phyloP scores from a whole-genome alignment of 371 early-diverging fungal species.

The Hamiltosporidium tvaerminnensis region DNA sequence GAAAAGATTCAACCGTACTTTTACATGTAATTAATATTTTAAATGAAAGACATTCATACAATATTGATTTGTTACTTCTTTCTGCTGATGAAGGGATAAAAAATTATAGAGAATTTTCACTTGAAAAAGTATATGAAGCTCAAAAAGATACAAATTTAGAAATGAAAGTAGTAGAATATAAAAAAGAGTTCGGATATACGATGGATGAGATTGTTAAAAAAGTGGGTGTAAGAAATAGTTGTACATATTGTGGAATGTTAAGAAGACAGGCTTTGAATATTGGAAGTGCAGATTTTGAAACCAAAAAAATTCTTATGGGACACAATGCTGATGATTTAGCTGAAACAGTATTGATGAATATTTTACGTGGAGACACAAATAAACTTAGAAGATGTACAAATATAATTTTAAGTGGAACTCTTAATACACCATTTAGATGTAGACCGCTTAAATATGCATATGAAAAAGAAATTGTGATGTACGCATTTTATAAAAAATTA shows the following conservation, averaged over 20 bases:
- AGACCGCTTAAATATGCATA: conserved; percentile 97
- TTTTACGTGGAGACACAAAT: conserved; percentile 84
- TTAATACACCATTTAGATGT: conserved; percentile 61
- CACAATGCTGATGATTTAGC: conserved; percentile 99
- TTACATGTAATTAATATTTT: conserved; percentile 80
- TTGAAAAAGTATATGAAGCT: conserved; percentile 87
- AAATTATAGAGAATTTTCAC: conserved; percentile 91
- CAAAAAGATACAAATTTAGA: conserved; percentile 75
- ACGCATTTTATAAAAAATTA: conserved; percentile 90
- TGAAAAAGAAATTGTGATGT: conserved; percentile 98
- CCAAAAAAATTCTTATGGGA: conserved; percentile 88
- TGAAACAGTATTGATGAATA: conserved; percentile 94
- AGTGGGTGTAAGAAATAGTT: conserved; percentile 79
- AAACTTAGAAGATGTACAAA: conserved; percentile 78
- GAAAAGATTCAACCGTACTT: conserved; percentile 95
- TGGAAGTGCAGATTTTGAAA: conserved; percentile 71
- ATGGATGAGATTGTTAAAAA: conserved; percentile 79
- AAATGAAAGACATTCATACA: conserved; percentile 80
- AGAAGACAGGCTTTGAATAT: conserved; percentile 90
- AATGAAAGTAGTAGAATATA: conserved; percentile 75
- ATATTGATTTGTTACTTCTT: conserved; percentile 70
- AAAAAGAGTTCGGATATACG: conserved; percentile 78
- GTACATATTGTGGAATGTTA: conserved; percentile 97
- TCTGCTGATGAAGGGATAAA: conserved; percentile 98
- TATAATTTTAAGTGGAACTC: conserved; percentile 61